phyloP scores from a whole-genome alignment of 2,329 filamentous ascomycete genomes.

The Alternaria longipes region DNA sequence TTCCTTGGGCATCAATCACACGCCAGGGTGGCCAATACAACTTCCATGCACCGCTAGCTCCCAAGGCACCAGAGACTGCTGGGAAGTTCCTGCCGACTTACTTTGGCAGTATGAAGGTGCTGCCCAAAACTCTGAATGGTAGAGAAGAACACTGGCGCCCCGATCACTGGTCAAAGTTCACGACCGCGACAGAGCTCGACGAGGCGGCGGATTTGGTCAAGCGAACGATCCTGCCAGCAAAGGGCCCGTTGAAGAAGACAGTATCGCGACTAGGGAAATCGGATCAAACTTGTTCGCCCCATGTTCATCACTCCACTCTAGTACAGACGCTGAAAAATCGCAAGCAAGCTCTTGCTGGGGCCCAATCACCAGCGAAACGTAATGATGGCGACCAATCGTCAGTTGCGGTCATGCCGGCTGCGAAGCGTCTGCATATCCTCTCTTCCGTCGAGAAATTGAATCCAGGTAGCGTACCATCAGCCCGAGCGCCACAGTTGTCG shows the following conservation, averaged over 20 bases:
- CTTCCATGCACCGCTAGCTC: slow-evolving; percentile 13
- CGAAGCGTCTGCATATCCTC: not conserved
- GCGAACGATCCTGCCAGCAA: slow-evolving; percentile 6
- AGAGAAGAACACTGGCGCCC: slow-evolving; percentile 11
- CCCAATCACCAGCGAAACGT: slow-evolving; percentile 9
- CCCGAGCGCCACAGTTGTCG: not conserved
- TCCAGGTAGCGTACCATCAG: not conserved
- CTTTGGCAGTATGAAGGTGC: slow-evolving; percentile 28
- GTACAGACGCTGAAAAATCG: slow-evolving; percentile 1
- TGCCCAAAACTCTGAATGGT: slow-evolving; percentile 12
- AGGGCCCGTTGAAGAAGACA: not conserved
- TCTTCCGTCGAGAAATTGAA: too few species aligned
- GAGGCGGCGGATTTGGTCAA: slow-evolving; percentile 4
- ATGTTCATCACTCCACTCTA: not conserved
- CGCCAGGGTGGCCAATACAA: slow-evolving; percentile 22
- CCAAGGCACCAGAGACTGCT: not conserved
- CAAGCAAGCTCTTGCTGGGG: slow-evolving; percentile 5
- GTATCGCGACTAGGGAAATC: not conserved
- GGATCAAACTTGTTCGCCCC: not conserved
- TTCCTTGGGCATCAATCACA: slow-evolving; percentile 25
- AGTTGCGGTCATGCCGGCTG: not conserved
- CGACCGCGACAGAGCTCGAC: slow-evolving; percentile 21
- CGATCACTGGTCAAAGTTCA: slow-evolving; percentile 27
- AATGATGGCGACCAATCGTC: not conserved
- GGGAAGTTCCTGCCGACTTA: slow-evolving; percentile 22